phyloP scores from a whole-genome alignment of 257 asterid genomes.

The Nicotiana knightiana region DNA sequence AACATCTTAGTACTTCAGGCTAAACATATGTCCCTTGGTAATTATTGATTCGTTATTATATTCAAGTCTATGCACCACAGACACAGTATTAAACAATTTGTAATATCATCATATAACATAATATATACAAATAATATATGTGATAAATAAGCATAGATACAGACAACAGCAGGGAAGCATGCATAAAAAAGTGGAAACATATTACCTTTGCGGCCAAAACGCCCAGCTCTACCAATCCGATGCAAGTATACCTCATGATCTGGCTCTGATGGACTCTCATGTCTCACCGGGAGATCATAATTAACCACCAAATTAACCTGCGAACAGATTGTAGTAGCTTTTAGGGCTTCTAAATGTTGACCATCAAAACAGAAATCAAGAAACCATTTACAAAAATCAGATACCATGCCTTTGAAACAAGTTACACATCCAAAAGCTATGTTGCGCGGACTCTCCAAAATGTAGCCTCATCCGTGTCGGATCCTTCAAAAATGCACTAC shows the following conservation, averaged over 20 bases:
- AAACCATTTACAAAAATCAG: background rate
- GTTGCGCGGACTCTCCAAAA: too few relatives aligned
- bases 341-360: background rate
- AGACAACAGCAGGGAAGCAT: background rate
- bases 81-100: background rate
- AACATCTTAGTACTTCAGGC: background rate
- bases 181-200: background rate
- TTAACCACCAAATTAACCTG: conserved; percentile 95
- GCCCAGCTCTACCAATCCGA: conserved; percentile 97
- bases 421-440: background rate
- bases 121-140: background rate
- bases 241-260: conserved; percentile 90
- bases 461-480: too few relatives aligned
- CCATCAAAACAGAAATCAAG: background rate
- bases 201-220: conserved; percentile 96
- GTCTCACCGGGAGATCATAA: conserved; percentile 66
- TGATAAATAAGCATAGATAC: background rate
- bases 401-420: background rate
- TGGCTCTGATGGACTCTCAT: conserved; percentile 45
- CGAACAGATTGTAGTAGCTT: background rate
- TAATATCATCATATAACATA: background rate
- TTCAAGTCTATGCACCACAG: background rate
- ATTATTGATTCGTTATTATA: background rate
- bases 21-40: background rate
- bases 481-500: too few relatives aligned